Conservation (phyloP, 257 asterid genomes). For the Perilla frutescens region DNA sequence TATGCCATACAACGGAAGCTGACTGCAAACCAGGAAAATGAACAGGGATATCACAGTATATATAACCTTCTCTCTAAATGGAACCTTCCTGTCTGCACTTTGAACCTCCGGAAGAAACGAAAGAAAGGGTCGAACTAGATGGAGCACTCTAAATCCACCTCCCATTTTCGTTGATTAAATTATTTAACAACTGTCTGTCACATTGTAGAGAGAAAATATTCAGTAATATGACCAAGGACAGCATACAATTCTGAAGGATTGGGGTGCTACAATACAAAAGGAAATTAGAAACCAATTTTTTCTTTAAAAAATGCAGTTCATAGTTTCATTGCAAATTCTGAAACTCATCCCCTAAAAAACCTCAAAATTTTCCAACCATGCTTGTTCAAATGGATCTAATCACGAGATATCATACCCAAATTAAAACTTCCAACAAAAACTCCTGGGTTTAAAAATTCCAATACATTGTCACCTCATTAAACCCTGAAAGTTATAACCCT, state of each 20-base stretch:
- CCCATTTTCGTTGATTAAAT: slow-evolving; percentile 55
- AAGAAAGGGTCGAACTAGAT: slow-evolving; percentile 83
- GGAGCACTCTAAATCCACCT: slow-evolving; percentile 86
- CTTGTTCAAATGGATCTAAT: not conserved
- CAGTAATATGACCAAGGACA: slow-evolving; percentile 18
- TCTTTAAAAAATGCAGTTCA: not conserved
- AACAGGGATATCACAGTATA: slow-evolving; percentile 81
- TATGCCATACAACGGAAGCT: slow-evolving; percentile 84
- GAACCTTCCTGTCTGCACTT: slow-evolving; percentile 81
- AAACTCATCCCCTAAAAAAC: not conserved
- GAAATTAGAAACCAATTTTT: not conserved
- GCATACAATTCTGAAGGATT: not conserved
- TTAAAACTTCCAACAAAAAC: not conserved
- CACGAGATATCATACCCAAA: slow-evolving; percentile 8
- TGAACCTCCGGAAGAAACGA: slow-evolving; percentile 88
- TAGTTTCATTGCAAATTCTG: not conserved
- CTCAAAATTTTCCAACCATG: not conserved
- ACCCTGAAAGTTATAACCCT: not conserved
- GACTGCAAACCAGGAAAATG: slow-evolving; percentile 85
- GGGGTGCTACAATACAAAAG: not conserved
- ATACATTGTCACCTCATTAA: not conserved
- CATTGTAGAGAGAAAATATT: not conserved
- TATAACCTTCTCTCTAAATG: slow-evolving; percentile 85
- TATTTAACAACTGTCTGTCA: slow-evolving; percentile 43
- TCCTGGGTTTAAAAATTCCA: not conserved